These are phyloP conservation scores for Sphagnum tenellum DNA, from an alignment of 225 moss, liverwort and hornwort species.

Conservation along the genomic window DNA sequence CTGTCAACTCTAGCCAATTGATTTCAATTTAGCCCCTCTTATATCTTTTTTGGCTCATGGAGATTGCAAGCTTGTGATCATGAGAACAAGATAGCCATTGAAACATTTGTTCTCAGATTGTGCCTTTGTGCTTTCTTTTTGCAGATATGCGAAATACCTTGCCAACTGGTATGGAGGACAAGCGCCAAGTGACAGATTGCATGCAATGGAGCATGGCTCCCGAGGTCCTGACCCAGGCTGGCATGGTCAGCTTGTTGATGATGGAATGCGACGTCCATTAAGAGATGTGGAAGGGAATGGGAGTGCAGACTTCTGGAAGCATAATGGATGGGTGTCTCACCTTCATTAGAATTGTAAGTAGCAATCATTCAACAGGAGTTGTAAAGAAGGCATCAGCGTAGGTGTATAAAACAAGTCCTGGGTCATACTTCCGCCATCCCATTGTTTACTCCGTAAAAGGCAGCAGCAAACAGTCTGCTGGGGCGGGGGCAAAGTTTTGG, in stretches of 20 bases:
- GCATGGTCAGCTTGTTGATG: constrained; percentile 31
- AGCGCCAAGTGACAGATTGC: constrained; percentile 39
- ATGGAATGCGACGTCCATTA: constrained; percentile 23
- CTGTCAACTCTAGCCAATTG: neutral
- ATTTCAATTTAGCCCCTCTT: neutral
- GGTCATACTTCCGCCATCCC: constrained; percentile 12
- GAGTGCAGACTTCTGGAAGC: constrained; percentile 4
- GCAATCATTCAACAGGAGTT: constrained; percentile 23
- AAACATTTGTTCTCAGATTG: neutral
- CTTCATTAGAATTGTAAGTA: constrained; percentile 16
- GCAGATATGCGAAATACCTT: constrained; percentile 81
- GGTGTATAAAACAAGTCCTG: constrained; percentile 30
- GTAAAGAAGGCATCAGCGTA: constrained; percentile 39
- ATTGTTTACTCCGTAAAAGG: constrained; percentile 11
- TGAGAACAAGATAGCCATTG: neutral
- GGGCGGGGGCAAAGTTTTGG: constrained; percentile 21
- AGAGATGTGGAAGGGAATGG: constrained; percentile 29
- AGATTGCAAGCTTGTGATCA: too few species aligned
- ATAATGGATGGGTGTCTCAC: constrained; percentile 1
- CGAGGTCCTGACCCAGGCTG: constrained; percentile 27
- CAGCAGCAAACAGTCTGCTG: constrained; percentile 15
- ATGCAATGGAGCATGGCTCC: constrained; percentile 22
- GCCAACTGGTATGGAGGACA: constrained; percentile 70
- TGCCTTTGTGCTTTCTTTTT: constrained; percentile 1
- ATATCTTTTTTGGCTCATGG: neutral